Evolutionary conservation across 1,139 yeast genomes (phyloP).

Genomic region (Arxiozyma slooffiae): DNA sequence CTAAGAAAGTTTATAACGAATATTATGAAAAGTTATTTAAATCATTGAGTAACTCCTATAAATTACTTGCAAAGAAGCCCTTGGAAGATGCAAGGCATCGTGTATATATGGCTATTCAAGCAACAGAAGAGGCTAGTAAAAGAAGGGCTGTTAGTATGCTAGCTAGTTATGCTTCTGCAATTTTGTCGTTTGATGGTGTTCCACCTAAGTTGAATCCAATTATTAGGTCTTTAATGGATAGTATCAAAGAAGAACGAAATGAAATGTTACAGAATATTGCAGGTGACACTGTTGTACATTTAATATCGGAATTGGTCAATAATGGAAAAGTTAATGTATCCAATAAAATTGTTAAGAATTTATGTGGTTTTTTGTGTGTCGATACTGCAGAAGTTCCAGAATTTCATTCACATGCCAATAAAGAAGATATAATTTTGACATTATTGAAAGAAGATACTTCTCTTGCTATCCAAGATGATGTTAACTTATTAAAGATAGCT

Average conservation of each 20-base stretch:
- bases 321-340: conserved; percentile 62
- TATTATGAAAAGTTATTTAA: conserved; percentile 58
- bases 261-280: conserved; percentile 58
- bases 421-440: conserved; percentile 55
- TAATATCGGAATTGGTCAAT: conserved; percentile 49
- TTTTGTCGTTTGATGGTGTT: conserved; percentile 48
- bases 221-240: conserved; percentile 87
- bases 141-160: conserved; percentile 55
- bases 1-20: conserved; percentile 58
- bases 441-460: conserved; percentile 70
- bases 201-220: conserved; percentile 85
- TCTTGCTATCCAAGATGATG: conserved; percentile 57
- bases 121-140: conserved; percentile 48
- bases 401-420: conserved; percentile 56
- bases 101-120: conserved; percentile 55
- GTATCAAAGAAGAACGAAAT: conserved; percentile 69
- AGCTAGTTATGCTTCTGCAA: conserved; percentile 69
- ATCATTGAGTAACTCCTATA: conserved; percentile 57
- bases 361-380: conserved; percentile 89
- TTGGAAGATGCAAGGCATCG: conserved; percentile 73
- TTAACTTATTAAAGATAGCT: conserved; percentile 53
- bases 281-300: conserved; percentile 56
- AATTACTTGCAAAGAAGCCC: conserved; percentile 62
- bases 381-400: conserved; percentile 96
- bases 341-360: conserved; percentile 78